phyloP scores from a whole-genome alignment of 2,329 filamentous ascomycete species.

The Beauveria caledonica region DNA sequence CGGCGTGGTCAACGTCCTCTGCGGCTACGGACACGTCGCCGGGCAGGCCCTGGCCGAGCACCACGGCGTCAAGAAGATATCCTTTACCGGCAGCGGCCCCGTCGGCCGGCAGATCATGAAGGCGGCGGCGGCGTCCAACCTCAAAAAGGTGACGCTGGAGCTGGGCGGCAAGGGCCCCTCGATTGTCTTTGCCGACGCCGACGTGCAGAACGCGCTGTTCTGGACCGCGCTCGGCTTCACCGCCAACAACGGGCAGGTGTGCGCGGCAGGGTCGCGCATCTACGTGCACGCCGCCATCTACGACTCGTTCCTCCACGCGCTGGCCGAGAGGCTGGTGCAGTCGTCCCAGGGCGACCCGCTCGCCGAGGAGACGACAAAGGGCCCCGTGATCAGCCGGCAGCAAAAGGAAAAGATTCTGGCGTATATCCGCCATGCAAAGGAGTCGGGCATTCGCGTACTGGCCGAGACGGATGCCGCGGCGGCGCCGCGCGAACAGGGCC shows the following conservation, averaged over 20 bases:
- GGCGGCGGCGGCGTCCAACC: slow-evolving; percentile 45
- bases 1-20: slow-evolving; percentile 65
- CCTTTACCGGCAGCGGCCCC: slow-evolving; percentile 63
- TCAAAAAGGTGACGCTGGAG: slow-evolving; percentile 53
- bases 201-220: slow-evolving; percentile 31
- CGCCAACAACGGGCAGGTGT: slow-evolving; percentile 51
- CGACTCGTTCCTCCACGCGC: slow-evolving; percentile 51
- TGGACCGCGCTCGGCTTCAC: neutral
- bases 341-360: slow-evolving; percentile 25
- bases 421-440: slow-evolving; percentile 37
- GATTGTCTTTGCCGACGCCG: slow-evolving; percentile 50
- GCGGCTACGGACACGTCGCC: slow-evolving; percentile 53
- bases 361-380: slow-evolving; percentile 24
- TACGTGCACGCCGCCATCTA: slow-evolving; percentile 48
- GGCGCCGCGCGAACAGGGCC: slow-evolving; percentile 16
- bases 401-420: slow-evolving; percentile 57
- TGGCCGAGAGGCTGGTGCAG: slow-evolving; percentile 46
- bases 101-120: slow-evolving; percentile 64
- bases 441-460: slow-evolving; percentile 9
- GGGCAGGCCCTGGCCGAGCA: slow-evolving; percentile 60
- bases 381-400: slow-evolving; percentile 43
- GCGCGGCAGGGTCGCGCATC: slow-evolving; percentile 49
- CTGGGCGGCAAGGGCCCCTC: slow-evolving; percentile 53
- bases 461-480: neutral
- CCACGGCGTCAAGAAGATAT: slow-evolving; percentile 59